Evolutionary conservation across 2,329 filamentous ascomycete genomes (phyloP).

Genomic region (Aspergillus felis): DNA sequence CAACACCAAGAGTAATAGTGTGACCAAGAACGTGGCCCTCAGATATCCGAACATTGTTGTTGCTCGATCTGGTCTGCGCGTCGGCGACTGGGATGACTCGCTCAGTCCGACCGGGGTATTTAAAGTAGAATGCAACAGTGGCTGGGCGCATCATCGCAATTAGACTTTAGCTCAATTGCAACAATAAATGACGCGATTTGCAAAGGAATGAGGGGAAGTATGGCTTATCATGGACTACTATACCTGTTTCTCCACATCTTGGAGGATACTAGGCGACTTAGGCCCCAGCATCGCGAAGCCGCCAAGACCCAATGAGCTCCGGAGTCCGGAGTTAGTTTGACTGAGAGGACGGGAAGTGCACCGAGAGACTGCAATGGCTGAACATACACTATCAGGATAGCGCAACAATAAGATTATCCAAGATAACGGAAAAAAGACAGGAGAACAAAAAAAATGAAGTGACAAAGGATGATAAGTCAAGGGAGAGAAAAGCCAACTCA

Average conservation of each 20-base stretch:
- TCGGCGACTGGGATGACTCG: neutral
- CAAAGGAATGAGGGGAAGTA: constrained; percentile 1
- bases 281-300: neutral
- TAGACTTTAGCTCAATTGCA: neutral
- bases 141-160: constrained; percentile 11
- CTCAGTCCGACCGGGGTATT: neutral
- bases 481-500: neutral
- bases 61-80: neutral
- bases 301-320: neutral
- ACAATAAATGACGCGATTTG: constrained; percentile 1
- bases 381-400: neutral
- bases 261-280: neutral
- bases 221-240: neutral
- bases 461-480: neutral
- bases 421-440: neutral
- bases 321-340: neutral
- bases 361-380: neutral
- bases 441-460: neutral
- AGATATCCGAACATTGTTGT: constrained; percentile 16
- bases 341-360: neutral
- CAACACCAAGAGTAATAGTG: constrained; percentile 19
- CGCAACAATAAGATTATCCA: neutral
- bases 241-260: constrained; percentile 33
- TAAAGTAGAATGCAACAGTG: constrained; percentile 6
- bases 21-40: constrained; percentile 14